phyloP scores from a whole-genome alignment of 371 early-diverging fungal species.

The Saksenaea vasiformis region DNA sequence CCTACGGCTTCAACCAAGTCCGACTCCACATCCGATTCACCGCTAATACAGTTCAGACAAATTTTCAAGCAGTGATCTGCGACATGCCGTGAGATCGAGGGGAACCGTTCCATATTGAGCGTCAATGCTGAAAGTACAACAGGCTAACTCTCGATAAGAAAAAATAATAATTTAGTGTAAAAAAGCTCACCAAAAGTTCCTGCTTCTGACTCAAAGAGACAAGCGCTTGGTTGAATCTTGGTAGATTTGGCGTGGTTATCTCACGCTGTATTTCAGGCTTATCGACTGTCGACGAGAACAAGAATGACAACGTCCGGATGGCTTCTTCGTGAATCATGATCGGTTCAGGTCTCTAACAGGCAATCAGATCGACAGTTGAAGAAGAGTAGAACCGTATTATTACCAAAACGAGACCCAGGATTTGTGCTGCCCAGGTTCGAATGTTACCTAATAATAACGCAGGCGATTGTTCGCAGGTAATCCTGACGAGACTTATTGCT shows the following conservation, averaged over 20 bases:
- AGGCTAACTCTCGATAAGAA: slow-evolving; percentile 24
- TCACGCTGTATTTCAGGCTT: slow-evolving; percentile 64
- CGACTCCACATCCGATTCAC: slow-evolving; percentile 33
- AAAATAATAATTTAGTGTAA: neutral
- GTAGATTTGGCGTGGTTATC: slow-evolving; percentile 53
- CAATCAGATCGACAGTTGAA: neutral
- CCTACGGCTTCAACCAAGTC: slow-evolving; percentile 37
- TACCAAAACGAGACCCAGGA: slow-evolving; percentile 43
- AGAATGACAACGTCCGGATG: slow-evolving; percentile 45
- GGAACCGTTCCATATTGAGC: slow-evolving; percentile 50
- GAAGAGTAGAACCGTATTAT: neutral
- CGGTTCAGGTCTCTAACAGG: slow-evolving; percentile 49
- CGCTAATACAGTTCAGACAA: slow-evolving; percentile 56
- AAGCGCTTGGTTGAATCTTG: slow-evolving; percentile 52
- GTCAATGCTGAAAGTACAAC: slow-evolving; percentile 50
- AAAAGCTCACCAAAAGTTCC: slow-evolving; percentile 48
- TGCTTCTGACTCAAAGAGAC: slow-evolving; percentile 45
- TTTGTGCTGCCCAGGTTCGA: slow-evolving; percentile 41
- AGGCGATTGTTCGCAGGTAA: slow-evolving; percentile 56
- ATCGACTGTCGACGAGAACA: slow-evolving; percentile 52
- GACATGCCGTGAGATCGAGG: slow-evolving; percentile 56
- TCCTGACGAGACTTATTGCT: slow-evolving; percentile 49
- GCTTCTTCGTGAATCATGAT: slow-evolving; percentile 37
- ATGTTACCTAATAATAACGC: slow-evolving; percentile 42
- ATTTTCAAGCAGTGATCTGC: slow-evolving; percentile 52